These are phyloP conservation scores for Boletus barrowsii DNA, from an alignment of 768 basidiomycete genomes.

Conservation along the genomic window DNA sequence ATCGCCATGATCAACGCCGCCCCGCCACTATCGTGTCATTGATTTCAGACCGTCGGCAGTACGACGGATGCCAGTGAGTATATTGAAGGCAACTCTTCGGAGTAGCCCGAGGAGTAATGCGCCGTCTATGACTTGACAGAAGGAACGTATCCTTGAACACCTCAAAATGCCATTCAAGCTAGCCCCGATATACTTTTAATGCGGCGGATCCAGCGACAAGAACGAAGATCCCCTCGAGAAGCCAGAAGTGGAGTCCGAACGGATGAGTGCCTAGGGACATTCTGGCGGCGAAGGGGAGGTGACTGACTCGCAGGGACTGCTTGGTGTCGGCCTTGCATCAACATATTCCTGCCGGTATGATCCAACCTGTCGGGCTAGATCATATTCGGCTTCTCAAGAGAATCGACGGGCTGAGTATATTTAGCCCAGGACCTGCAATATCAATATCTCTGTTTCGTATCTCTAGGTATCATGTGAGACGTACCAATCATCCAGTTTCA, in stretches of 20 bases:
- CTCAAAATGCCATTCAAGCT: constrained; percentile 72
- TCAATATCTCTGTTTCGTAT: neutral
- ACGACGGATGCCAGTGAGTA: too few relatives aligned
- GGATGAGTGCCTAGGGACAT: constrained; percentile 26
- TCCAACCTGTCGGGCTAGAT: constrained; percentile 6
- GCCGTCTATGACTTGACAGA: too few relatives aligned
- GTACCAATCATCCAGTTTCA: neutral
- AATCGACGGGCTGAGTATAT: neutral
- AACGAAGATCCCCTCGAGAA: constrained; percentile 67
- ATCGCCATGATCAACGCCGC: too few relatives aligned
- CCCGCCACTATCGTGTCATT: too few relatives aligned
- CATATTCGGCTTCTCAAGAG: constrained; percentile 2
- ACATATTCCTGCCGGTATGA: neutral
- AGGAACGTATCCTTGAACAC: constrained; percentile 52
- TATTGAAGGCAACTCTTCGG: too few relatives aligned
- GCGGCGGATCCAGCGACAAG: constrained; percentile 55
- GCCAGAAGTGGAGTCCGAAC: constrained; percentile 73
- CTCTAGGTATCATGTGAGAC: neutral
- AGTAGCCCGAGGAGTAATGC: too few relatives aligned
- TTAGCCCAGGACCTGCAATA: neutral
- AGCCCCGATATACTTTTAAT: constrained; percentile 75
- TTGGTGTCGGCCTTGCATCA: constrained; percentile 13
- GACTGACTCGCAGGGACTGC: constrained; percentile 19
- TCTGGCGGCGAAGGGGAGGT: neutral
- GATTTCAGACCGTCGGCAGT: too few relatives aligned